Evolutionary conservation across 805 yeast genomes (phyloP).

Genomic region (Kluyveromyces starmeri): DNA sequence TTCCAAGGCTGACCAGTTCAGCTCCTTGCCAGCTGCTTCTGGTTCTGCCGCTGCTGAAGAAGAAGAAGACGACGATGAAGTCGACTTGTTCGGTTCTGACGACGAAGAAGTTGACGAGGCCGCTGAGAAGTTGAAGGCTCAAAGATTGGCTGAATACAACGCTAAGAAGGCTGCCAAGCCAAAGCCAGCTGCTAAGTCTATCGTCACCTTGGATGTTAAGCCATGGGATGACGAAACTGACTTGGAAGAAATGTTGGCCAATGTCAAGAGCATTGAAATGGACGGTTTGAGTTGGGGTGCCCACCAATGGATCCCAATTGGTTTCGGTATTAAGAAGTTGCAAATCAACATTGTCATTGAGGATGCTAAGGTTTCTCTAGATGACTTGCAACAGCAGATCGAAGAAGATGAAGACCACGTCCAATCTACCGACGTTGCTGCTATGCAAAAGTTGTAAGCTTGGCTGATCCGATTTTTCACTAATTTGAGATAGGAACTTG

Average conservation of each 20-base stretch:
- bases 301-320: conserved; percentile 90
- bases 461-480: no score
- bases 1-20: conserved; percentile 81
- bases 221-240: conserved; percentile 99
- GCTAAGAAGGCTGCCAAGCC: conserved; percentile 97
- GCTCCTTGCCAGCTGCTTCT: conserved; percentile 66
- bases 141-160: conserved; percentile 96
- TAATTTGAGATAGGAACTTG: no score
- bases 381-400: conserved; percentile 67
- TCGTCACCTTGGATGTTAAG: conserved; percentile 94
- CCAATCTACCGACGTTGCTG: conserved; percentile 97
- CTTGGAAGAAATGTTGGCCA: conserved; percentile 76
- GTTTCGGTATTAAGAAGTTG: conserved; percentile 98
- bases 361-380: conserved; percentile 91
- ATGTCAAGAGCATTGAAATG: conserved; percentile 74
- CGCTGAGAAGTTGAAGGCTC: conserved; percentile 94
- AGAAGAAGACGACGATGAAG: conserved; percentile 66
- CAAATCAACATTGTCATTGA: conserved; percentile 98
- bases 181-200: conserved; percentile 97
- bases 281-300: conserved; percentile 99
- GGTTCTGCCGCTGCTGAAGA: conserved; percentile 48
- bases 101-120: conserved; percentile 91
- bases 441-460: conserved; percentile 90
- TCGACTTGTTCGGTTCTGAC: conserved; percentile 91
- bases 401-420: conserved; percentile 97